Conservation (phyloP, 345 rosid genomes). For the Passiflora organensis region DNA sequence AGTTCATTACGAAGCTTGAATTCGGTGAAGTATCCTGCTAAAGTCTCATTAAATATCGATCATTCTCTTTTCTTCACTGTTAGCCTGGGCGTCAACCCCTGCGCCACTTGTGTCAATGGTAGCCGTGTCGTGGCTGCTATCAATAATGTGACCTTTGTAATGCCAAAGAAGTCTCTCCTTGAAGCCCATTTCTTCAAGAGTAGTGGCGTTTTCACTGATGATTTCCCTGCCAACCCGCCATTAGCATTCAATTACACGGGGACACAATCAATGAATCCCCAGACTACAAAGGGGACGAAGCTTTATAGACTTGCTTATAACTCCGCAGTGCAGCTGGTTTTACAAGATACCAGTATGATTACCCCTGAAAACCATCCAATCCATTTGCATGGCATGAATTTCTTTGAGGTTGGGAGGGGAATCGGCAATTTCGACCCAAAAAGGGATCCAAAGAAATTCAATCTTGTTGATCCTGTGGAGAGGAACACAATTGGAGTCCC, state of each 20-base stretch:
- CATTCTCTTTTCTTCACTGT: slow-evolving; percentile 70
- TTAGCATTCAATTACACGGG: slow-evolving; percentile 60
- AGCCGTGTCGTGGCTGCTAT: slow-evolving; percentile 70
- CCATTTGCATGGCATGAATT: slow-evolving; percentile 88
- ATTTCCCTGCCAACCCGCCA: slow-evolving; percentile 73
- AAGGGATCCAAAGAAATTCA: slow-evolving; percentile 56
- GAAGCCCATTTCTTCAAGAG: slow-evolving; percentile 81
- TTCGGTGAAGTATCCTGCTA: slow-evolving; percentile 65
- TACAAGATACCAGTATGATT: slow-evolving; percentile 82
- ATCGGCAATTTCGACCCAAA: slow-evolving; percentile 65
- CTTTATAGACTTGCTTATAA: slow-evolving; percentile 60
- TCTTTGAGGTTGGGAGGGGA: slow-evolving; percentile 72
- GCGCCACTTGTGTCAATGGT: slow-evolving; percentile 70
- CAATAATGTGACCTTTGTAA: slow-evolving; percentile 74
- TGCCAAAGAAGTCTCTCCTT: slow-evolving; percentile 77
- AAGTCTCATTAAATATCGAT: slow-evolving; percentile 65
- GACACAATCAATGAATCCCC: slow-evolving; percentile 45
- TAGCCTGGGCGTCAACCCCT: slow-evolving; percentile 71
- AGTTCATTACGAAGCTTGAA: slow-evolving; percentile 68
- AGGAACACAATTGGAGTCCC: slow-evolving; percentile 91
- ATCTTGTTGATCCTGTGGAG: slow-evolving; percentile 87
- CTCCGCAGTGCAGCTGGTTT: slow-evolving; percentile 66
- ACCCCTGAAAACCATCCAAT: slow-evolving; percentile 81
- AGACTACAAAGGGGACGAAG: slow-evolving; percentile 56
- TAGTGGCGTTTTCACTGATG: slow-evolving; percentile 76